Evolutionary conservation across 306 rosid genomes (phyloP).

Genomic region (Pachyrhizus erosus): DNA sequence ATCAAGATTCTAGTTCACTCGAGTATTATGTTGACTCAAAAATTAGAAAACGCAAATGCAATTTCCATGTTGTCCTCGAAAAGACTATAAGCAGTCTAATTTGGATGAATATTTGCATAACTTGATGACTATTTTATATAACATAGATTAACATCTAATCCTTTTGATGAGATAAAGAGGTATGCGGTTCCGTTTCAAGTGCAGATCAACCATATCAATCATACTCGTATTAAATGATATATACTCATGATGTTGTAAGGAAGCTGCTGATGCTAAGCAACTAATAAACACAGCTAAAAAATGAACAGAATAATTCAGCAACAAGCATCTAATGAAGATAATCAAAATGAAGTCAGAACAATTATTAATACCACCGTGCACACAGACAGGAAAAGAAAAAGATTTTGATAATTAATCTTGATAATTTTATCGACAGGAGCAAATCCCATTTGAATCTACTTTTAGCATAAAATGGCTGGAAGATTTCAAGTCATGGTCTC

Average conservation of each 20-base stretch:
- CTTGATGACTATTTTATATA: constrained; percentile 13
- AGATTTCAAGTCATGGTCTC: constrained; percentile 4
- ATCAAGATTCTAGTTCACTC: neutral
- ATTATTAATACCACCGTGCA: neutral
- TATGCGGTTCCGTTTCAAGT: neutral
- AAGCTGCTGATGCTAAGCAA: neutral
- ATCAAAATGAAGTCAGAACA: neutral
- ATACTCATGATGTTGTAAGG: neutral
- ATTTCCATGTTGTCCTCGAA: constrained; percentile 18
- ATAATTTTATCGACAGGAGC: neutral
- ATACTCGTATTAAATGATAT: too few species aligned
- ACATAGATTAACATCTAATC: neutral
- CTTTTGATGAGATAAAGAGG: constrained; percentile 11
- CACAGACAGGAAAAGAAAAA: neutral
- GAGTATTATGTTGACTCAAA: neutral
- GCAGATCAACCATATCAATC: neutral
- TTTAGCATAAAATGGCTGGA: neutral
- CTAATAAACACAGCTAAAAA: neutral
- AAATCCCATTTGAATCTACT: neutral
- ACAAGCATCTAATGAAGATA: neutral
- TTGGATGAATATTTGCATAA: neutral
- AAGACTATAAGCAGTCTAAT: neutral
- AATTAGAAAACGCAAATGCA: neutral
- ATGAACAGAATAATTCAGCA: constrained; percentile 1
- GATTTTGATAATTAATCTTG: neutral